Evolutionary conservation across 2,329 filamentous ascomycete genomes (phyloP).

Genomic region (Sphaceloma murrayae): DNA sequence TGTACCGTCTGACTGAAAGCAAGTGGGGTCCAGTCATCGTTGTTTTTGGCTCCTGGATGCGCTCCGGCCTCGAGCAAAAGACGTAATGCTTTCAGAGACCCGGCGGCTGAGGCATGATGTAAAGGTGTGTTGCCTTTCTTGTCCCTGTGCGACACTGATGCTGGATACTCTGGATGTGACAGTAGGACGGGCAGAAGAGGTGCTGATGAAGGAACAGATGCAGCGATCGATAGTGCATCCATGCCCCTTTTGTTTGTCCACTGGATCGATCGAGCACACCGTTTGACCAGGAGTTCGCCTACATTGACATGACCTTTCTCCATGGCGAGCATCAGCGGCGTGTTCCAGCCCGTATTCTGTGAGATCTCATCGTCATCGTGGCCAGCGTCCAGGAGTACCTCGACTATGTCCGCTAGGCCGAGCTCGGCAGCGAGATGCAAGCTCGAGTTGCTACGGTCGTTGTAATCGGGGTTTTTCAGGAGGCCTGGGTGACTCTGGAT

Average conservation of each 20-base stretch:
- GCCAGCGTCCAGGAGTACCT: conserved; percentile 59
- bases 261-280: conserved; percentile 53
- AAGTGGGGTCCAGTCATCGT: conserved; percentile 74
- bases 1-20: conserved; percentile 73
- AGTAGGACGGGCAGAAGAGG: conserved; percentile 37
- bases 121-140: conserved; percentile 73
- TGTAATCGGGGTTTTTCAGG: conserved; percentile 70
- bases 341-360: conserved; percentile 70
- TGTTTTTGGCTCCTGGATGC: conserved; percentile 60
- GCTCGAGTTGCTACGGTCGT: conserved; percentile 69
- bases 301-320: conserved; percentile 60
- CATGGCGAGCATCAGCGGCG: conserved; percentile 71
- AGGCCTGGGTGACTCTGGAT: conserved; percentile 60
- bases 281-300: conserved; percentile 59
- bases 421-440: conserved; percentile 70
- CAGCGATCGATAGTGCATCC: conserved; percentile 42
- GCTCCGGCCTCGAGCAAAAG: conserved; percentile 71
- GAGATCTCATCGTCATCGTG: conserved; percentile 67
- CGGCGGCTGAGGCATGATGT: conserved; percentile 76
- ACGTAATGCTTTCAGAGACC: conserved; percentile 66
- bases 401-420: conserved; percentile 59
- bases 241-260: conserved; percentile 58
- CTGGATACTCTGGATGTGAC: conserved; percentile 28
- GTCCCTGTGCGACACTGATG: conserved; percentile 39
- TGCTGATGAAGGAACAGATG: conserved; percentile 25